A percentile compares a stretch with the other conserved stretches of the same genome.
These are phyloP conservation scores for Blastocystis sp. DNA, from an alignment of 352 stramenopile species.

Conservation along the genomic window DNA sequence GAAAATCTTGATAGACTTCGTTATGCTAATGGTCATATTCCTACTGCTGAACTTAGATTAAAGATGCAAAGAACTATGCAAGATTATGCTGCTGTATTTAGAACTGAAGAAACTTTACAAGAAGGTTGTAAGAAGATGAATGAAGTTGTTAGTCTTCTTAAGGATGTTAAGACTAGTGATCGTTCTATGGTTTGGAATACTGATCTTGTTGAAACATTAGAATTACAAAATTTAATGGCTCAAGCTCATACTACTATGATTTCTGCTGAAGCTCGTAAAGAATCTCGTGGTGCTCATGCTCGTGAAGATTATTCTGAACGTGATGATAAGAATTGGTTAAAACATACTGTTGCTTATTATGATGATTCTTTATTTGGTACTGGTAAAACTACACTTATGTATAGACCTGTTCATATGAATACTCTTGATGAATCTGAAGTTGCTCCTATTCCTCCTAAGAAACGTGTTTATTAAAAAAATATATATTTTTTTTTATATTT, in stretches of 20 bases:
- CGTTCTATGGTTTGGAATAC: not conserved
- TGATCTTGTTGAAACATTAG: not conserved
- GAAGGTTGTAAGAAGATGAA: slow-evolving; percentile 53
- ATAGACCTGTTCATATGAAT: slow-evolving; percentile 66
- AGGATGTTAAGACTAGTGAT: too few species aligned
- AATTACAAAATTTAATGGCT: not conserved
- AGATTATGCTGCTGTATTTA: slow-evolving; percentile 67
- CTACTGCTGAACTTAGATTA: slow-evolving; percentile 39
- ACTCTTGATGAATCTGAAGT: slow-evolving; percentile 65
- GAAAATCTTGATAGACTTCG: slow-evolving; percentile 65
- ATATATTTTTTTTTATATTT: too few species aligned
- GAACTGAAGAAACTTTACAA: slow-evolving; percentile 53
- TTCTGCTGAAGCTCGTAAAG: slow-evolving; percentile 71
- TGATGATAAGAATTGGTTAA: slow-evolving; percentile 86
- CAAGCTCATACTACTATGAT: slow-evolving; percentile 75
- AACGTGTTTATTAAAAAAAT: slow-evolving; percentile 37
- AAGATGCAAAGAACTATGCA: slow-evolving; percentile 68
- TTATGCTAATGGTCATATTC: slow-evolving; percentile 50
- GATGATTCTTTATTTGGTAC: slow-evolving; percentile 61
- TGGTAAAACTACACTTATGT: slow-evolving; percentile 40
- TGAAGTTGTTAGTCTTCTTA: slow-evolving; percentile 37
- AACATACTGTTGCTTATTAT: slow-evolving; percentile 78
- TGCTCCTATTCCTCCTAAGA: slow-evolving; percentile 25
- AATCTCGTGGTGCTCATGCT: slow-evolving; percentile 54
- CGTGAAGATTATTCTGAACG: slow-evolving; percentile 41